A percentile compares a stretch with the other conserved stretches of the same genome.
Conservation (phyloP, 1,284 basidiomycete genomes). For the Tremellales sp. region DNA sequence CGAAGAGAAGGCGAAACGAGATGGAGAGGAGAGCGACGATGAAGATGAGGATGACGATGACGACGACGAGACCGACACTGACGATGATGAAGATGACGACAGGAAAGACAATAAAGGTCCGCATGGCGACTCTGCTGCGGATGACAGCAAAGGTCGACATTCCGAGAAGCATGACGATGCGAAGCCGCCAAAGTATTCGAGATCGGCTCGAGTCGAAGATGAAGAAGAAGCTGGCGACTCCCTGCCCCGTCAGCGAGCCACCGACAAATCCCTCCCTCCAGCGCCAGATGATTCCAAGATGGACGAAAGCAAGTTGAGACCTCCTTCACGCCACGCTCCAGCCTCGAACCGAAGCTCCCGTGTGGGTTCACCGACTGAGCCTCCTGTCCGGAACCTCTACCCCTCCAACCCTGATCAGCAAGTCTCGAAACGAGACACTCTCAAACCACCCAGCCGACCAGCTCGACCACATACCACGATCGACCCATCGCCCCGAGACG, state of each 20-base stretch:
- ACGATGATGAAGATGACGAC: conserved; percentile 3
- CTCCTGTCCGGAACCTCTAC: background rate
- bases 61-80: background rate
- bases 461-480: background rate
- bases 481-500: background rate
- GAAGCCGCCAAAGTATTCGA: background rate
- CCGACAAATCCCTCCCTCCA: background rate
- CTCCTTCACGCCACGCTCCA: background rate
- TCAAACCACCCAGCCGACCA: background rate
- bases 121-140: conserved; percentile 8
- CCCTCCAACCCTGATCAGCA: background rate
- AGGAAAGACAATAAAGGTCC: conserved; percentile 3
- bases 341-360: background rate
- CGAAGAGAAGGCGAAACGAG: background rate
- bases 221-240: too few species aligned
- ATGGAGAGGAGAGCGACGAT: background rate
- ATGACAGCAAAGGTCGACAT: background rate
- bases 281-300: background rate
- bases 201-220: too few species aligned
- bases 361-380: background rate
- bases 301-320: background rate
- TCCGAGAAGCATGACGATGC: background rate
- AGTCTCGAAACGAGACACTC: background rate
- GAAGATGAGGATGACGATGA: background rate
- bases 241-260: too few species aligned